Evolutionary conservation across 768 basidiomycete genomes (phyloP).

Genomic region (Sarcomyxa edulis): DNA sequence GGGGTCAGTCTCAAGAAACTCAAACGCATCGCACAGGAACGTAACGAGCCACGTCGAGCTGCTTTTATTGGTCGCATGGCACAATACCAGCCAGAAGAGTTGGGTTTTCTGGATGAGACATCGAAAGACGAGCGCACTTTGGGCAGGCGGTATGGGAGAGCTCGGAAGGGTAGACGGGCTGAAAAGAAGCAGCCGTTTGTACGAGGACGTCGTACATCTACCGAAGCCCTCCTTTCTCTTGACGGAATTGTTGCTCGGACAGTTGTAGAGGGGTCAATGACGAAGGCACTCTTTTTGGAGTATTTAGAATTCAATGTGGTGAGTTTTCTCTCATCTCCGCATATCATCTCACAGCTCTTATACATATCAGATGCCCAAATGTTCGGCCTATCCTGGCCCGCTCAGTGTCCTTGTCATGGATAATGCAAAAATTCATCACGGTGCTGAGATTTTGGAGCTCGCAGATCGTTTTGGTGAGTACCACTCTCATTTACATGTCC

Average conservation of each 20-base stretch:
- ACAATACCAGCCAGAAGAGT: conserved; percentile 22
- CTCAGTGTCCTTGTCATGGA: conserved; percentile 27
- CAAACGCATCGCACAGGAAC: conserved; percentile 24
- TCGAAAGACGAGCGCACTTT: conserved; percentile 24
- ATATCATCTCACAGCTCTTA: neutral
- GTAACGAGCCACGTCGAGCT: conserved; percentile 17
- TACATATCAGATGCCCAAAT: conserved; percentile 15
- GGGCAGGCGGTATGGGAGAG: conserved; percentile 12
- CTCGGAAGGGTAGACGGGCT: conserved; percentile 17
- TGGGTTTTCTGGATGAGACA: conserved; percentile 29
- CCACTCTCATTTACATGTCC: too few species aligned
- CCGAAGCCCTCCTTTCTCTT: conserved; percentile 18
- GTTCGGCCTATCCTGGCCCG: conserved; percentile 18
- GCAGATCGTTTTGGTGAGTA: conserved; percentile 14
- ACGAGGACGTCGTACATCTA: conserved; percentile 19
- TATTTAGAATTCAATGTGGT: conserved; percentile 21
- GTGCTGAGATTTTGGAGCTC: conserved; percentile 20
- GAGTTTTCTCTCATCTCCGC: conserved; percentile 7
- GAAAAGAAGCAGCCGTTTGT: conserved; percentile 22
- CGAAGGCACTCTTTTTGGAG: conserved; percentile 13
- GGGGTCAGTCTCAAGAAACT: conserved; percentile 23
- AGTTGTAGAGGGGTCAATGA: conserved; percentile 25
- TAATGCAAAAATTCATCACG: conserved; percentile 27
- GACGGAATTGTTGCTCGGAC: conserved; percentile 23
- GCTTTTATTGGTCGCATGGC: conserved; percentile 22